These are phyloP conservation scores for Trypanosomatidae sp. DNA, from an alignment of 208 protist genomes.

Conservation along the genomic window DNA sequence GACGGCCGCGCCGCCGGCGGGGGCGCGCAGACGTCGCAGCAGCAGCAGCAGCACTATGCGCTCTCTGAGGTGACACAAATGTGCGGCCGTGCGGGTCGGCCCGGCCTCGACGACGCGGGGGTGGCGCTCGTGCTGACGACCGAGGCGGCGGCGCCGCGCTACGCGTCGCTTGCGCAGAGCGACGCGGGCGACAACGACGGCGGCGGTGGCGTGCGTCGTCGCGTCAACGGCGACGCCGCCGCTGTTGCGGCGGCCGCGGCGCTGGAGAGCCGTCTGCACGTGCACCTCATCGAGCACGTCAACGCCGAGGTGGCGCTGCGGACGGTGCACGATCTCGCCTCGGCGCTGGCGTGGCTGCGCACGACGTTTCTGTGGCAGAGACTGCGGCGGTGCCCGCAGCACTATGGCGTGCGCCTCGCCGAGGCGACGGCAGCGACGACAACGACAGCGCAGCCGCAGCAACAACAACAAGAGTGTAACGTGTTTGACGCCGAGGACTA, in stretches of 20 bases:
- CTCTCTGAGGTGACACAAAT: slow-evolving; percentile 98
- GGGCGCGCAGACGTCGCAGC: no score
- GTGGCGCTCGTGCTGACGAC: slow-evolving; percentile 86
- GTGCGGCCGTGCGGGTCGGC: slow-evolving; percentile 89
- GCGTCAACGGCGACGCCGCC: slow-evolving; percentile 3
- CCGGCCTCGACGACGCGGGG: slow-evolving; percentile 72
- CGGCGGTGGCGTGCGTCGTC: slow-evolving; percentile 5
- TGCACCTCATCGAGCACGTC: slow-evolving; percentile 86
- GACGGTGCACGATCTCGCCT: slow-evolving; percentile 65
- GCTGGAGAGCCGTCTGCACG: slow-evolving; percentile 76
- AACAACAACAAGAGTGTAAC: no score
- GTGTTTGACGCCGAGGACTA: no score
- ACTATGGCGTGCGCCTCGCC: slow-evolving; percentile 63
- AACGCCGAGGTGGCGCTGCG: slow-evolving; percentile 89
- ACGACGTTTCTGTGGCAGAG: slow-evolving; percentile 89
- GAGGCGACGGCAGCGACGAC: slow-evolving; percentile 17
- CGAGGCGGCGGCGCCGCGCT: slow-evolving; percentile 24
- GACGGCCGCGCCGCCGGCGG: slow-evolving; percentile 56
- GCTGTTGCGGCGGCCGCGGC: slow-evolving; percentile 7
- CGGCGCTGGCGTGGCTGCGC: slow-evolving; percentile 74
- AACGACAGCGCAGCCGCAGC: slow-evolving; percentile 32
- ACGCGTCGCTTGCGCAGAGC: slow-evolving; percentile 37
- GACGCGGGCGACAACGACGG: slow-evolving; percentile 10
- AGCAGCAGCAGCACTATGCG: slow-evolving; percentile 88
- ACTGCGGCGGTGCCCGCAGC: slow-evolving; percentile 31